These are phyloP conservation scores for Magnusiomyces magnusii DNA, from an alignment of 1,139 yeast genomes.

Conservation along the genomic window DNA sequence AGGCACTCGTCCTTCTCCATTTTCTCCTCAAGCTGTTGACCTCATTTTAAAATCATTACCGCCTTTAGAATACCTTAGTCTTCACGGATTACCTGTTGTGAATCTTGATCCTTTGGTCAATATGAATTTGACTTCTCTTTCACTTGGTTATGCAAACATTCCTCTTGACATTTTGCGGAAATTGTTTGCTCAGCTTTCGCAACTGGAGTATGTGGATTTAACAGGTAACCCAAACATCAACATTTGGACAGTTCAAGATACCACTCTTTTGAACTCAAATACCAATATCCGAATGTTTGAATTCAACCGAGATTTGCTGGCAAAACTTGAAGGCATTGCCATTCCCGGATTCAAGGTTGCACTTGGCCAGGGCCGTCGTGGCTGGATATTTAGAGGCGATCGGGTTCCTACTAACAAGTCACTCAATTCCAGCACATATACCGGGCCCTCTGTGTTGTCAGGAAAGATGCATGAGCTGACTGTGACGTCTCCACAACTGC, in stretches of 20 bases:
- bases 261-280: conserved; percentile 36
- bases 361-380: conserved; percentile 65
- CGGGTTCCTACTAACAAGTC: conserved; percentile 10
- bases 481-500: conserved; percentile 11
- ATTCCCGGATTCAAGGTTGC: conserved; percentile 39
- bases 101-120: conserved; percentile 50
- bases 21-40: conserved; percentile 38
- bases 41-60: conserved; percentile 39
- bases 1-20: conserved; percentile 55
- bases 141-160: conserved; percentile 51
- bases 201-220: conserved; percentile 42
- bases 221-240: conserved; percentile 43
- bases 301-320: conserved; percentile 33
- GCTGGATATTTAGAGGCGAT: conserved; percentile 63
- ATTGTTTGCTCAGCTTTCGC: conserved; percentile 37
- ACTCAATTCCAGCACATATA: conserved; percentile 17
- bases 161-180: conserved; percentile 44
- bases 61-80: conserved; percentile 49
- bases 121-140: conserved; percentile 50
- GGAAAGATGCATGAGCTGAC: conserved; percentile 9
- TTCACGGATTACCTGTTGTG: conserved; percentile 70
- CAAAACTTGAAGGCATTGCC: conserved; percentile 25
- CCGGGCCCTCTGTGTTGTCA: conserved; percentile 11
- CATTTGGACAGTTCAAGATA: conserved; percentile 48
- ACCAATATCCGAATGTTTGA: conserved; percentile 36